Evolutionary conservation across 176 grass and related monocot genomes (phyloP).

Genomic region (Musa troglodytarum): DNA sequence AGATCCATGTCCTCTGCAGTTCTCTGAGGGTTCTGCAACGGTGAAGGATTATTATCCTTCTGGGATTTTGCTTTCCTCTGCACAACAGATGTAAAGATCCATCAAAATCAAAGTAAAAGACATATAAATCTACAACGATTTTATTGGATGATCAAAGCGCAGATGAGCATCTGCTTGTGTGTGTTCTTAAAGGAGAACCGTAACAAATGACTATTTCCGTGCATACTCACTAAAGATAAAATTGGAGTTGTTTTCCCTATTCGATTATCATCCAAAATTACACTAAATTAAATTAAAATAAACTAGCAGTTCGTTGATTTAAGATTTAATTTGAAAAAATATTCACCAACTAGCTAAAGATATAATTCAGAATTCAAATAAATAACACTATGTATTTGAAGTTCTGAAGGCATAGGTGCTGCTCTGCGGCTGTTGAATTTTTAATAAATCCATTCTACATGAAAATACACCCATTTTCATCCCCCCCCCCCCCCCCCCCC

Average conservation of each 20-base stretch:
- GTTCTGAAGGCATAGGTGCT: not conserved
- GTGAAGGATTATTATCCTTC: constrained; percentile 42
- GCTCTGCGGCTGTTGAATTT: not conserved
- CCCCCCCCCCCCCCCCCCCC: too few species aligned
- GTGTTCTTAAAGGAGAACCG: not conserved
- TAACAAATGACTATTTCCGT: not conserved
- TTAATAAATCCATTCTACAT: not conserved
- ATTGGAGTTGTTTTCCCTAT: too few species aligned
- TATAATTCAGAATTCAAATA: not conserved
- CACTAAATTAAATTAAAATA: not conserved
- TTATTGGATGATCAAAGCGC: not conserved
- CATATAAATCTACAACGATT: not conserved
- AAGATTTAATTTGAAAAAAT: not conserved
- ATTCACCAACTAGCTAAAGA: not conserved
- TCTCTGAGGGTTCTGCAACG: constrained; percentile 33
- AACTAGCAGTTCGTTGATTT: not conserved
- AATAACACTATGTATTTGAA: not conserved
- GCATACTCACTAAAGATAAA: too few species aligned
- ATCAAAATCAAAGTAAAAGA: not conserved
- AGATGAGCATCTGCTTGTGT: not conserved
- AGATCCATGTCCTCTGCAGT: constrained; percentile 21
- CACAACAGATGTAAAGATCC: not conserved
- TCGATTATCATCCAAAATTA: not conserved
- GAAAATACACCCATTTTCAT: not conserved
- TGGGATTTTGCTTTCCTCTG: constrained; percentile 57